Percentiles rank a stretch among this genome's conserved stretches.
Conservation (phyloP, 2,329 filamentous ascomycete genomes). For the Pleochaeta shiraiana region DNA sequence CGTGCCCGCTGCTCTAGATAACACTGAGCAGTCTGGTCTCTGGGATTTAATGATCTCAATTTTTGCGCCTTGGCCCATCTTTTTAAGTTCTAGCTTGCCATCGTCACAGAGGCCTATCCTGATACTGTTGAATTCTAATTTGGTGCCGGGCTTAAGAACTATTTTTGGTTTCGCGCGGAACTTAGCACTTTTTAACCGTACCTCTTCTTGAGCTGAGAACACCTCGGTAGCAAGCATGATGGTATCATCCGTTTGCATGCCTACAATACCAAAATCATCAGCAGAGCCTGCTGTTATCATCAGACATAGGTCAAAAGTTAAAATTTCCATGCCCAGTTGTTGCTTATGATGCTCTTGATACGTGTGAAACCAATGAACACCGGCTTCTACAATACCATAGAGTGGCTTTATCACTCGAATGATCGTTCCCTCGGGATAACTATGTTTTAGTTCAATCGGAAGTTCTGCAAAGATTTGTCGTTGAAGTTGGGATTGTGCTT, state of each 20-base stretch:
- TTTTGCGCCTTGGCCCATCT: not conserved
- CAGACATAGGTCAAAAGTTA: not conserved
- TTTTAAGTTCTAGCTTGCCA: not conserved
- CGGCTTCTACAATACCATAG: not conserved
- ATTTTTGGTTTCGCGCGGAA: not conserved
- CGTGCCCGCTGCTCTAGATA: not conserved
- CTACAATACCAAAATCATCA: not conserved
- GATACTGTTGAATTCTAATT: not conserved
- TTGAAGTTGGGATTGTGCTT: not conserved
- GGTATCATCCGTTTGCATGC: not conserved
- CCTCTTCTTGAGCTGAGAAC: not conserved
- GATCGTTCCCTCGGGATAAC: not conserved
- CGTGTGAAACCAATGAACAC: not conserved
- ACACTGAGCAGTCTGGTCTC: not conserved
- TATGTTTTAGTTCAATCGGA: not conserved
- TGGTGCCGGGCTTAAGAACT: not conserved
- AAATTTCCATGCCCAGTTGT: not conserved
- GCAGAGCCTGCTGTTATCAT: not conserved
- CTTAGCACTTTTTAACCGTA: not conserved
- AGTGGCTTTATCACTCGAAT: not conserved
- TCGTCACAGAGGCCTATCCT: not conserved
- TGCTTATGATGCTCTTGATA: not conserved
- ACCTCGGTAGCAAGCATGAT: not conserved
- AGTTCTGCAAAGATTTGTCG: not conserved
- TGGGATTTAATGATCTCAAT: not conserved